Base-by-base conservation (phyloP, 805 yeast species). In the Candida lessepsii region DNA sequence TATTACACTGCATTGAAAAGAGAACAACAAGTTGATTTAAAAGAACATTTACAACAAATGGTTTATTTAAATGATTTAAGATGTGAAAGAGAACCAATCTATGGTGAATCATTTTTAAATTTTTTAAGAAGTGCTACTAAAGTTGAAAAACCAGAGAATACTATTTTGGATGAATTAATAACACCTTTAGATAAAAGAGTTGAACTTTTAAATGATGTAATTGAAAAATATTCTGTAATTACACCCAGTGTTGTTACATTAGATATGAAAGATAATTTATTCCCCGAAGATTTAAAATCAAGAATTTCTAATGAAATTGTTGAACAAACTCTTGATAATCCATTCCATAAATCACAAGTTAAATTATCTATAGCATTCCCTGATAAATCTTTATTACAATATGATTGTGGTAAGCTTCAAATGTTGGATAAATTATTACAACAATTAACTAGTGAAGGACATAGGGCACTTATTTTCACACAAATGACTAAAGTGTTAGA, bases 401-500 rank as follows among this genome's bases (percentile, higher is more conserved):
- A 85, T 58, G 99, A 93, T 60, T 93, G 99, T 70, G 99, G 99
- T 44, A 93, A 93, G 61, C 70, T 93, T 26, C 99, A 93, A 58
- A 84, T 82, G 51, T 64, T 93, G 37, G 91, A 97, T 0, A 61
- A 67, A 3, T 65, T 93, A 33, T 63, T 93, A 40, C 86, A 83
- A 42, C 83, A 87, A 18, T 69, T 95, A 47, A 83, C 85, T 37
- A 82, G 84, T 25, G 80, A 80, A 32, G 98, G 98, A 0, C 99
- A 93, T 58, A 73, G 99, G 46, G 97, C 95, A 0, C 73, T 93
- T 46, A 91, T 93, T 42, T 93, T 93, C 67, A 93, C 99, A 0
- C 99, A 93, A 57, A 93, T 93, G 99, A 91, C 99, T 2, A 86
- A 86, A 56, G 98, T 93, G 7, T 71, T 93, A 60, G 99, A 93